Evolutionary conservation across 2,329 filamentous ascomycete genomes (phyloP).

Genomic region (Neocucurbitaria cava): DNA sequence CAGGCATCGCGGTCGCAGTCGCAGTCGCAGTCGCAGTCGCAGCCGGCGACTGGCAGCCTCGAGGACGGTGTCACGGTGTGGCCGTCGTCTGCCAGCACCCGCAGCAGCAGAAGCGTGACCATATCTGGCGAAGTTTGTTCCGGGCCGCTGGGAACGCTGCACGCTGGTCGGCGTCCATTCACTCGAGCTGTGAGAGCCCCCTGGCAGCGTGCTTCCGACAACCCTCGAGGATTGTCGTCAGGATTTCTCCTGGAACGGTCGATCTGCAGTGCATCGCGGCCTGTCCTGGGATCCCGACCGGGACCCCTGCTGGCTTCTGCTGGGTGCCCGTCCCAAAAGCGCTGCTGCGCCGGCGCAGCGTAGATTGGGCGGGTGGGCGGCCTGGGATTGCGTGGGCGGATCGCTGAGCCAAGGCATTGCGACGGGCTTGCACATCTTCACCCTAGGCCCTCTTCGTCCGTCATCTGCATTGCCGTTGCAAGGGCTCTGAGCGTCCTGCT

Average conservation of each 20-base stretch:
- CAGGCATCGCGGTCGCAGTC: conserved; percentile 23
- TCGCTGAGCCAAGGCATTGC: conserved; percentile 45
- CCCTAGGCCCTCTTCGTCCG: conserved; percentile 38
- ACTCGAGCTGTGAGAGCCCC: conserved; percentile 9
- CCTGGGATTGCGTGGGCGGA: conserved; percentile 43
- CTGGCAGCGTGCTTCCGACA: conserved; percentile 34
- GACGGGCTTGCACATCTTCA: conserved; percentile 41
- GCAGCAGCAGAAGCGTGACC: conserved; percentile 12
- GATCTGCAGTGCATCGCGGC: conserved; percentile 52
- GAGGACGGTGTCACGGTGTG: not conserved
- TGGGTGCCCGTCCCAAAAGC: conserved; percentile 42
- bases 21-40: conserved; percentile 11
- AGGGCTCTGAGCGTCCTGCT: conserved; percentile 40
- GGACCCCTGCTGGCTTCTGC: conserved; percentile 28
- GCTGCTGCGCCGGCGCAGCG: conserved; percentile 47
- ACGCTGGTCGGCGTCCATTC: conserved; percentile 8
- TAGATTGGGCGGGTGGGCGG: conserved; percentile 47
- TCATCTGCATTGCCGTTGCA: conserved; percentile 52
- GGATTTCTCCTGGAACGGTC: conserved; percentile 36
- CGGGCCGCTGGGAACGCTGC: conserved; percentile 21
- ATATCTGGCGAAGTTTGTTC: conserved; percentile 25
- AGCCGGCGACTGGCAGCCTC: not conserved
- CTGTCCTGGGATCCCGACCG: conserved; percentile 44
- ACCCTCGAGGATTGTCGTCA: conserved; percentile 25
- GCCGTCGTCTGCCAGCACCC: conserved; percentile 1